A percentile compares a stretch with the other conserved stretches of the same genome.
These are phyloP conservation scores for Candida sanyaensis DNA, from an alignment of 1,139 yeast genomes.

Conservation along the genomic window DNA sequence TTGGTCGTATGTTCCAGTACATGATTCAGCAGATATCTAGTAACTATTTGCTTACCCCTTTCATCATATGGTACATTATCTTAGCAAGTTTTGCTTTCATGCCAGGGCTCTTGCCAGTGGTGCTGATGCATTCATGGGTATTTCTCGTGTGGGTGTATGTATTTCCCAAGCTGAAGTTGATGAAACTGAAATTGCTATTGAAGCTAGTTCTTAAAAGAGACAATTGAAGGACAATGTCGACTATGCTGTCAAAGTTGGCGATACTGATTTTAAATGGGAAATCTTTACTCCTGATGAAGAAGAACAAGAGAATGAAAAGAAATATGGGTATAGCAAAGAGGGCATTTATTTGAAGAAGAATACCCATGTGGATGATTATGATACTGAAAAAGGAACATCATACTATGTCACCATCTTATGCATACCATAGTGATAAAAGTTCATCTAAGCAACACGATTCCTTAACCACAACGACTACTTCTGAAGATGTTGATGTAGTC, in stretches of 20 bases:
- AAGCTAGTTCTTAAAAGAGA: slow-evolving; percentile 26
- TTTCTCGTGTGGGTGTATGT: slow-evolving; percentile 57
- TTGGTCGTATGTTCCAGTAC: slow-evolving; percentile 60
- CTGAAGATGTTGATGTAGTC: slow-evolving; percentile 9
- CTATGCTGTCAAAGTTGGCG: slow-evolving; percentile 45
- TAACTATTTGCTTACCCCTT: slow-evolving; percentile 76
- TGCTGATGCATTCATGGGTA: slow-evolving; percentile 67
- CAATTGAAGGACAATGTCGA: slow-evolving; percentile 22
- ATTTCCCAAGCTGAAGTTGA: slow-evolving; percentile 35
- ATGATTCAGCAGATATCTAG: slow-evolving; percentile 53
- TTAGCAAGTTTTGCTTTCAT: slow-evolving; percentile 59
- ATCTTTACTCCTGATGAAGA: slow-evolving; percentile 31
- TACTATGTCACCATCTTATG: slow-evolving; percentile 3
- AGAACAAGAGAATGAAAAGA: slow-evolving; percentile 11
- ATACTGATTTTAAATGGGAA: slow-evolving; percentile 74
- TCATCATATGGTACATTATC: slow-evolving; percentile 68
- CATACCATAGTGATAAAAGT: slow-evolving; percentile 4
- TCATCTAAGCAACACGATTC: slow-evolving; percentile 10
- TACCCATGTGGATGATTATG: background rate
- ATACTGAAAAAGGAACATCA: slow-evolving; percentile 4
- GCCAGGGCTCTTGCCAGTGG: slow-evolving; percentile 69
- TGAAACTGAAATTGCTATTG: slow-evolving; percentile 16
- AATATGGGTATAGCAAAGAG: slow-evolving; percentile 12
- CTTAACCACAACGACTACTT: slow-evolving; percentile 4
- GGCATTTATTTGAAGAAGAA: slow-evolving; percentile 2